Evolutionary conservation across 2,329 filamentous ascomycete species (phyloP), one percentile per base, ranked within the genome.

Genomic region (Pseudopithomyces chartarum): DNA sequence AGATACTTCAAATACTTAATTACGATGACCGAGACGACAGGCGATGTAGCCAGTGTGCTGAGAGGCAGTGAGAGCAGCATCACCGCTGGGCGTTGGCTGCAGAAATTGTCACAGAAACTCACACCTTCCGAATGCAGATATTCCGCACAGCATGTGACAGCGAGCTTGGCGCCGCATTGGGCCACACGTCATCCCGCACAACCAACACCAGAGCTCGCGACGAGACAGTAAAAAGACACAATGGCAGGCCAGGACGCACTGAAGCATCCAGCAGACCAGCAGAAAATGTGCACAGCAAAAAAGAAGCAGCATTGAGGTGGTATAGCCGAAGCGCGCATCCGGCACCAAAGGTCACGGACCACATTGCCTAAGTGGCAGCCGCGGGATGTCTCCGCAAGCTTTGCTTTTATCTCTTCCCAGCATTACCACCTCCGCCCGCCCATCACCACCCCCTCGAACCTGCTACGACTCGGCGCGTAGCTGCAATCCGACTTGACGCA

Each of bases 401-500:
- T 67, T 65, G 64, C 69, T 69, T 70, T 68, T 64, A 62, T 56
- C 55, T 55, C 56, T 39, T 54, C 62, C 53, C 46, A 54, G 58
- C 53, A 55, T 57, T 50, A 63, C 61, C 62, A 61, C 57, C 60
- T 62, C 62, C 64, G 56, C 59, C 58, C 55, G 61, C 52, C 64
- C 60, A 58, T 60, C 56, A 53, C 59, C 51, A 60, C 48, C 36
- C 23, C n/a, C 17, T n/a, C 48, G 38, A 34, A 33, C 58, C 56
- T 64, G 66, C 71, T 71, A 65, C 68, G 67, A 64, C 67, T 60
- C 57, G 60, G 59, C 52, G 58, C 65, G 68, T 65, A 69, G 71
- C 68, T 71, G 53, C 69, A 73, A 73, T 74, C 71, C 65, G 58
- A 65, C 62, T 59, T 61, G 60, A 60, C 58, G 54, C 55, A 56